Evolutionary conservation across 495 filamentous ascomycete species (phyloP), one percentile per base, ranked within the genome.

Genomic region (Astrocystis sublimbata): DNA sequence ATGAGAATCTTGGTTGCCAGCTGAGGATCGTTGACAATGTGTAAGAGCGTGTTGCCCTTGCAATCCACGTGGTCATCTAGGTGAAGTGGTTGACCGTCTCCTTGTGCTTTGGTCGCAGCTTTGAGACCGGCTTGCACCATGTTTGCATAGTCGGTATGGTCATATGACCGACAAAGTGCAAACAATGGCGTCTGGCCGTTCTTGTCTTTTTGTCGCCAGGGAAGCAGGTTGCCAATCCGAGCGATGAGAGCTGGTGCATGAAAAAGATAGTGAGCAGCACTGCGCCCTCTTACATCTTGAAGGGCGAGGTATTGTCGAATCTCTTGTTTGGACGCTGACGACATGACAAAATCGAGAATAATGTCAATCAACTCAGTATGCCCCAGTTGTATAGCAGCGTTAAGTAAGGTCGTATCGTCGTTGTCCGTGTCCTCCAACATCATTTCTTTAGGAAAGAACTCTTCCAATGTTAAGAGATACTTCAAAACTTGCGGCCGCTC

Each of bases 161-260:
- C 96, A 70, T 99, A 99, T 0, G 92, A 97, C 60, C 96, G 85
- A 72, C 92, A 97, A 4, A 98, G 78, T 8, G 96, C 96, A 70
- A 97, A 97, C 12, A 99, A 76, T 6, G 96, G 96, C 5, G 96
- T 99, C 73, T 97, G 93, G 0, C 94, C 96, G 73, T 97, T 96
- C 67, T 90, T 96, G 72, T 99, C 96, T 64, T 89, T 92, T 67
- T 91, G 83, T 50, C 85, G 83, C 96, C 96, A 99, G 8, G 93
- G 91, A 47, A 98, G 75, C 67, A 93, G 71, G 24, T 81, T 79
- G 13, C 91, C 92, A 45, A 98, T 84, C 45, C 83, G 79, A 26
- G 77, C 76, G 68, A 98, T 91, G 33, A 98, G 78, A 23, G 85
- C 82, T 3, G 93, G 94, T 4, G 90, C 87, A 71, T 93, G 91